Evolutionary conservation across 2,329 filamentous ascomycete genomes (phyloP).

Genomic region (Fusarium tanahbumbuense): DNA sequence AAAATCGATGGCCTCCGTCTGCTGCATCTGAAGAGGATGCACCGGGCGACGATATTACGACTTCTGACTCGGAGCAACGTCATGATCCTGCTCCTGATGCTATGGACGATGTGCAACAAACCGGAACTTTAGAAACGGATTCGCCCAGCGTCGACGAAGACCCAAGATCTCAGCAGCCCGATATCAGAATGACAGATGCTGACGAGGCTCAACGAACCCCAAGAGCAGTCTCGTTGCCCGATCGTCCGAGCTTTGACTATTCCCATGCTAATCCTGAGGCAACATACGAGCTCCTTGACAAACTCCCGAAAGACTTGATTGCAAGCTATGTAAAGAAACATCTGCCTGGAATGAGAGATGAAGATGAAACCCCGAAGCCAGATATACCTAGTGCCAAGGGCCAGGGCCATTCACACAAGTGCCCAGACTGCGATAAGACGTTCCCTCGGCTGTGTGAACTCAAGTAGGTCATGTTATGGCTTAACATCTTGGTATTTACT

Average conservation of each 20-base stretch:
- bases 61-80: constrained; percentile 17
- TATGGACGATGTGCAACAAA: constrained; percentile 24
- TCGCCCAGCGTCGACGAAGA: background rate
- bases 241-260: background rate
- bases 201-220: constrained; percentile 23
- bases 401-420: constrained; percentile 44
- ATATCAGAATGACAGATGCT: constrained; percentile 33
- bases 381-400: constrained; percentile 27
- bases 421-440: constrained; percentile 58
- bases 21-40: constrained; percentile 16
- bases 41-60: constrained; percentile 8
- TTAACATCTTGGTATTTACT: background rate
- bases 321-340: constrained; percentile 47
- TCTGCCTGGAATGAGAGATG: constrained; percentile 8
- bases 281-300: constrained; percentile 43
- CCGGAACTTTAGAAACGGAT: background rate
- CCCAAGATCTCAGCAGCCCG: constrained; percentile 14
- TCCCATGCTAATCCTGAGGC: constrained; percentile 8
- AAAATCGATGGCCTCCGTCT: background rate
- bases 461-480: constrained; percentile 57
- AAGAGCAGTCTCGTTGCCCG: background rate
- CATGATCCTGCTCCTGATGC: background rate
- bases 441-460: constrained; percentile 67
- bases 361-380: constrained; percentile 16
- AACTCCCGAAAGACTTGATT: constrained; percentile 50